Evolutionary conservation across 169 alveolate genomes (phyloP).

Genomic region (Haemoproteus tartakovskyi): DNA sequence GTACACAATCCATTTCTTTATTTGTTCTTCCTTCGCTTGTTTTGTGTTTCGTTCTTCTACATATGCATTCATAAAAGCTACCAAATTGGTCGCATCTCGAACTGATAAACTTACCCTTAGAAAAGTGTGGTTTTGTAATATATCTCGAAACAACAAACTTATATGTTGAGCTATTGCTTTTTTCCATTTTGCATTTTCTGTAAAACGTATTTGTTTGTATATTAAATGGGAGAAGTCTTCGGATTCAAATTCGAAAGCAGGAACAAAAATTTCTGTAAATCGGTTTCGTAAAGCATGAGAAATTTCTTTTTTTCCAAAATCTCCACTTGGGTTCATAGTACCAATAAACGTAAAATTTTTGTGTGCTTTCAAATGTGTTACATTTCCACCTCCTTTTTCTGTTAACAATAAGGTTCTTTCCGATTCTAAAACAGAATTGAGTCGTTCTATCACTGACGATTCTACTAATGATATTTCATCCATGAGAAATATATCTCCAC

Average conservation of each 20-base stretch:
- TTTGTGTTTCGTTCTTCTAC: not conserved
- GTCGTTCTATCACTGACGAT: slow-evolving; percentile 98
- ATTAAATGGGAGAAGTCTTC: slow-evolving; percentile 43
- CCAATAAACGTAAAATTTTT: slow-evolving; percentile 92
- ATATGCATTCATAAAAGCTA: slow-evolving; percentile 1
- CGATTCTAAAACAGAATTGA: slow-evolving; percentile 96
- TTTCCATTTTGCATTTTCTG: slow-evolving; percentile 13
- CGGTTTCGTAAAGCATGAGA: slow-evolving; percentile 98
- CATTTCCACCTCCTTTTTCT: slow-evolving; percentile 76
- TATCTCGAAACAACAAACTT: slow-evolving; percentile 39
- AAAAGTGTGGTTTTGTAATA: slow-evolving; percentile 2
- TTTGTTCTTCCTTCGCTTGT: not conserved
- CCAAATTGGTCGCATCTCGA: slow-evolving; percentile 40
- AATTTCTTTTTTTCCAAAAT: slow-evolving; percentile 98
- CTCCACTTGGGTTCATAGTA: slow-evolving; percentile 99
- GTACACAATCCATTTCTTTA: not conserved
- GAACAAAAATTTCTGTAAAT: slow-evolving; percentile 96
- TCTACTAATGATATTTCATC: slow-evolving; percentile 99
- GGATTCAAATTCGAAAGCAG: slow-evolving; percentile 54
- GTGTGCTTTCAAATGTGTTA: slow-evolving; percentile 86
- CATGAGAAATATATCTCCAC: slow-evolving; percentile 92
- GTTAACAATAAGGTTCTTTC: slow-evolving; percentile 79
- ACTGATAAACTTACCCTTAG: too few species aligned
- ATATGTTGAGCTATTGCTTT: slow-evolving; percentile 1
- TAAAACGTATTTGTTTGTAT: slow-evolving; percentile 17